These are phyloP conservation scores for Domatiomyces globalis DNA, from an alignment of 2,329 filamentous ascomycete genomes.

Conservation along the genomic window DNA sequence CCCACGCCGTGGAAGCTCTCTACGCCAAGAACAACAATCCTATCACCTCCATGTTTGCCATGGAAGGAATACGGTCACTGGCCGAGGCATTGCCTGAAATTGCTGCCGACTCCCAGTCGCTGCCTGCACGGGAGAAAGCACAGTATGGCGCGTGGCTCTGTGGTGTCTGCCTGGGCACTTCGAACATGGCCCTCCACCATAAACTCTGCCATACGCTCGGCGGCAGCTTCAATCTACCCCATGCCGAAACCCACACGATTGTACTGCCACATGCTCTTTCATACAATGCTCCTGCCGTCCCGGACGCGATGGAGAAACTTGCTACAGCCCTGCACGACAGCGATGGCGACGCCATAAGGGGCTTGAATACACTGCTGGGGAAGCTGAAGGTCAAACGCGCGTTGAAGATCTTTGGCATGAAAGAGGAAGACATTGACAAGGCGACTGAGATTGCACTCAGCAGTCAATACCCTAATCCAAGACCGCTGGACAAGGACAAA, in stretches of 20 bases:
- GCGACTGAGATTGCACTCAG: conserved; percentile 44
- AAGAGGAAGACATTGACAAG: conserved; percentile 46
- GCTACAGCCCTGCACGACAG: conserved; percentile 42
- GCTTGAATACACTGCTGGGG: conserved; percentile 42
- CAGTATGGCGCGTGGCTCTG: conserved; percentile 54
- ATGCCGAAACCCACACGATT: conserved; percentile 52
- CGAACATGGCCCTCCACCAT: conserved; percentile 52
- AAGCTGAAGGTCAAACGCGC: conserved; percentile 40
- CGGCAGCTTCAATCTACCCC: conserved; percentile 49
- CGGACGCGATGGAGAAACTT: conserved; percentile 38
- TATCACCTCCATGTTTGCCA: conserved; percentile 43
- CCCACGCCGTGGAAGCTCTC: conserved; percentile 50
- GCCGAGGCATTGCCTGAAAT: conserved; percentile 41
- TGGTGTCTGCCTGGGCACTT: conserved; percentile 44
- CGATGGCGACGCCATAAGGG: conserved; percentile 43
- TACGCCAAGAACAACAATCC: conserved; percentile 50
- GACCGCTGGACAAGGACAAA: conserved; percentile 36
- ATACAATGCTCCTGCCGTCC: conserved; percentile 45
- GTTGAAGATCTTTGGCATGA: conserved; percentile 43
- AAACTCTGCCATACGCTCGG: conserved; percentile 54
- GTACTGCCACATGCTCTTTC: conserved; percentile 49
- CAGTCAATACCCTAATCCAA: conserved; percentile 48
- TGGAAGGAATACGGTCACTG: conserved; percentile 43
- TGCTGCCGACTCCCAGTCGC: conserved; percentile 29
- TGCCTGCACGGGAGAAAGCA: conserved; percentile 36